Base-by-base conservation (phyloP, 139 green algal genomes). In the Monoraphidium neglectum region DNA sequence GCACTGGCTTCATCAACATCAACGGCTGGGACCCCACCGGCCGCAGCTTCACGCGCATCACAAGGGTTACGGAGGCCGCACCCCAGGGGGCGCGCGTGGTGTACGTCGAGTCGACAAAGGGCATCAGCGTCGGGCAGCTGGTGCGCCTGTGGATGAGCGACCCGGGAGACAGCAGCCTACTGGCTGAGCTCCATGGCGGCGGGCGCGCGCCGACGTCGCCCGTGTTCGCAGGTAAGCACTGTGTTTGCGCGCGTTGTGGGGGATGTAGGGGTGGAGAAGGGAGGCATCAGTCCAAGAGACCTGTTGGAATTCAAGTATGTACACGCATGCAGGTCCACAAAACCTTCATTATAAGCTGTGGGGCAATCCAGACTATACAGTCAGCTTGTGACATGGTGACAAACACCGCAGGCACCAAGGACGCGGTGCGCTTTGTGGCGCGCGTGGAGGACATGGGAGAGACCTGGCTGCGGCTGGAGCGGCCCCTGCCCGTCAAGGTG, bases 1-100 rank as follows among this genome's bases (percentile, higher is more conserved):
- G 70, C 53, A 68, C 70, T 43, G 70, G 70, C 23, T 76, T 76
- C 36, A 76, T 76, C 53, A 76, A 76, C 32, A 54, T 76, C 15
- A 53, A 53, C 38, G 70, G 70, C 35, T 76, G 70, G 70, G 70
- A 76, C 53, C 70, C 70, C 21, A 76, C 70, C 2, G 70, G 70
- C 28, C 53, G 53, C n/a, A 53, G 66, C 54, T 76, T 76, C 53
- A 68, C 53, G n/a, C 66, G 35, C 33, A 38, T 76, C 35, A 76
- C 54, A 57, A n/a, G 23, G 35, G 26, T 76, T 24, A 76, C 13
- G 40, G 35, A n/a, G n/a, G 23, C 24, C 12, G 36, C 66, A 15
- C 32, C 12, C 16, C 66, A 43, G 6, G 68, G 49, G 10, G 49
- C 28, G 24, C 33, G 68, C 18, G 35, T 49, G 46, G 3, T 75